phyloP scores from a whole-genome alignment of 192 early-diverging fungal genomes.

The Tieghemiomyces parasiticus region DNA sequence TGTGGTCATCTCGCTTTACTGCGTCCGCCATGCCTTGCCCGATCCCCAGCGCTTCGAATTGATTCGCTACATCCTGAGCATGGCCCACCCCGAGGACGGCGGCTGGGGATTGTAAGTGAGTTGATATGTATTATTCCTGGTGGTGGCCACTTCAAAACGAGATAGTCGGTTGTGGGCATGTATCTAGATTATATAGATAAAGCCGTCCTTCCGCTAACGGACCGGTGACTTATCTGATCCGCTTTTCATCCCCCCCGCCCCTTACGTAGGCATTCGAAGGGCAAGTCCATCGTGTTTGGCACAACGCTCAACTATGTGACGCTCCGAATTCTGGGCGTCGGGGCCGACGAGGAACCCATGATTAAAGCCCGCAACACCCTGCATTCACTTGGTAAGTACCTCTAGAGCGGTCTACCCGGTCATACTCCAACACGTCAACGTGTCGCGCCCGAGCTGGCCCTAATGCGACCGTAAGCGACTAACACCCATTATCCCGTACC shows the following conservation, averaged over 20 bases:
- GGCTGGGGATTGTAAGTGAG: constrained; percentile 84
- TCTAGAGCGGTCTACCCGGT: no score
- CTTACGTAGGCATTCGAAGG: constrained; percentile 64
- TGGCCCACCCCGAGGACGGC: constrained; percentile 72
- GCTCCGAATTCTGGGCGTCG: constrained; percentile 74
- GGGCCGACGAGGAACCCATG: constrained; percentile 75
- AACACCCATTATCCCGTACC: no score
- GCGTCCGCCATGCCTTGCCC: constrained; percentile 53
- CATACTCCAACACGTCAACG: no score
- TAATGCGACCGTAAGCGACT: no score
- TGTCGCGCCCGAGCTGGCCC: no score
- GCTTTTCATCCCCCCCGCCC: no score
- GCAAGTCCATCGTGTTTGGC: constrained; percentile 85
- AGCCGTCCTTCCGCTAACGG: no score
- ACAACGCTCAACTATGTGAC: constrained; percentile 90
- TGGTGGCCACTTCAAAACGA: neutral
- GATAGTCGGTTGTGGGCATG: no score
- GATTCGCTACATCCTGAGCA: constrained; percentile 70
- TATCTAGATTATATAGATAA: no score
- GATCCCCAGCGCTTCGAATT: constrained; percentile 58
- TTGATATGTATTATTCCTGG: no score
- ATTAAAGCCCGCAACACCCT: constrained; percentile 65
- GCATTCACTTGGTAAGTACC: constrained; percentile 55
- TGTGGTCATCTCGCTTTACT: constrained; percentile 74
- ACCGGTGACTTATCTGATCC: no score